Evolutionary conservation across 208 protist species (phyloP).

Genomic region (Plasmodiophora brassicae): DNA sequence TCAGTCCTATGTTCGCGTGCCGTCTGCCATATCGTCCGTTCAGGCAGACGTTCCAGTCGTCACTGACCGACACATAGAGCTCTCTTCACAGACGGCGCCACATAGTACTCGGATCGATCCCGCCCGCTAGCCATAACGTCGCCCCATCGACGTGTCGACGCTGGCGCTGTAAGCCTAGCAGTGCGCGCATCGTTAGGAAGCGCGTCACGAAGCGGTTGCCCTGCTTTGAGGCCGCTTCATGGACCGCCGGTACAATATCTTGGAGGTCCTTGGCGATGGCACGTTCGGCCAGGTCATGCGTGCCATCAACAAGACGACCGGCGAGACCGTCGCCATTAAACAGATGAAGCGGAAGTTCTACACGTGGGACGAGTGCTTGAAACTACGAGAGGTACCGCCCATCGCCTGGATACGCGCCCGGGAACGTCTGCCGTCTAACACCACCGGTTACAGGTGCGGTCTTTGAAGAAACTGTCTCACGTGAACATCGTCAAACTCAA

Average conservation of each 20-base stretch:
- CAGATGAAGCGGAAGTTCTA: slow-evolving; percentile 96
- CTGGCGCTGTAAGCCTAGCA: too few relatives aligned
- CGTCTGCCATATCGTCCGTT: too few relatives aligned
- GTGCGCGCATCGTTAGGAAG: too few relatives aligned
- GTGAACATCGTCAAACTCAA: slow-evolving; percentile 92
- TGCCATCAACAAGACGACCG: slow-evolving; percentile 76
- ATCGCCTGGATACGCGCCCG: neutral
- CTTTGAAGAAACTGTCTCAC: slow-evolving; percentile 84
- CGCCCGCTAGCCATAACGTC: too few relatives aligned
- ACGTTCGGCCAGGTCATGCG: slow-evolving; percentile 88
- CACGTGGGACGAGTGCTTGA: slow-evolving; percentile 90
- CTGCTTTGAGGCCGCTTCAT: neutral
- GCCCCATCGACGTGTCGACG: too few relatives aligned
- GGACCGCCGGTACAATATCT: slow-evolving; percentile 74
- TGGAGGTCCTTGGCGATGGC: slow-evolving; percentile 86
- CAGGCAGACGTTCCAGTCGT: too few relatives aligned
- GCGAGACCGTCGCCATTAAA: slow-evolving; percentile 93
- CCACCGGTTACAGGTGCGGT: slow-evolving; percentile 44
- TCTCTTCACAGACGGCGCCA: too few relatives aligned
- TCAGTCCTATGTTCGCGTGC: too few relatives aligned
- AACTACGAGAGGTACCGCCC: slow-evolving; percentile 83
- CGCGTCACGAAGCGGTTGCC: too few relatives aligned
- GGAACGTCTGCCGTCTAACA: neutral
- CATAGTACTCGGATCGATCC: too few relatives aligned
- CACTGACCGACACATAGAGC: too few relatives aligned